phyloP scores from a whole-genome alignment of 2,329 filamentous ascomycete genomes.

The Exophiala mesophila region DNA sequence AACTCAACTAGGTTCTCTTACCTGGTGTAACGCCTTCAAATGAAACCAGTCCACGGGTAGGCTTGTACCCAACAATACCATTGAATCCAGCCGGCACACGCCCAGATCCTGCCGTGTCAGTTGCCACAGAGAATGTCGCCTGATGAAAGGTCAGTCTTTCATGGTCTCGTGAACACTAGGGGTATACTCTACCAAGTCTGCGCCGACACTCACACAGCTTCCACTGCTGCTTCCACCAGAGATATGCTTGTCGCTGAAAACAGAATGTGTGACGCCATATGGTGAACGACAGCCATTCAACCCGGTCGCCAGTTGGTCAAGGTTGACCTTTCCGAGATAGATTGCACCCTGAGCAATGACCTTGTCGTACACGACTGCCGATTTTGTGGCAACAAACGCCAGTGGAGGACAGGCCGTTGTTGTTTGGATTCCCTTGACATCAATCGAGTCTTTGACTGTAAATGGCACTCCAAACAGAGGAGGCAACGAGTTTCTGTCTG shows the following conservation, averaged over 20 bases:
- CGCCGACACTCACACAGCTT: constrained; percentile 51
- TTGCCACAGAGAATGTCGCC: constrained; percentile 49
- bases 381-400: constrained; percentile 44
- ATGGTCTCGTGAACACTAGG: background rate
- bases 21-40: constrained; percentile 26
- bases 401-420: constrained; percentile 47
- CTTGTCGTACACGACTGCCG: constrained; percentile 44
- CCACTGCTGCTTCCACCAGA: constrained; percentile 56
- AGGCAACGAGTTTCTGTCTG: constrained; percentile 37
- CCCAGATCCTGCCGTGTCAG: constrained; percentile 29
- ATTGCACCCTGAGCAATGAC: constrained; percentile 50
- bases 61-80: constrained; percentile 28
- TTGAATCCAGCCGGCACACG: constrained; percentile 29
- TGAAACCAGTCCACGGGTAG: constrained; percentile 27
- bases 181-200: constrained; percentile 39
- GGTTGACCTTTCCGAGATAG: constrained; percentile 54
- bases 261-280: constrained; percentile 52
- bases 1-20: background rate
- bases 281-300: constrained; percentile 56
- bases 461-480: constrained; percentile 49
- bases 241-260: constrained; percentile 46
- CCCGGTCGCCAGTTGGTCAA: constrained; percentile 60
- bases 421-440: constrained; percentile 42
- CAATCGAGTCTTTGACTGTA: constrained; percentile 47
- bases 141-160: constrained; percentile 1